Percentiles rank a stretch among this genome's conserved stretches.
Evolutionary conservation across 306 rosid species (phyloP).

Genomic region (Fagus crenata): DNA sequence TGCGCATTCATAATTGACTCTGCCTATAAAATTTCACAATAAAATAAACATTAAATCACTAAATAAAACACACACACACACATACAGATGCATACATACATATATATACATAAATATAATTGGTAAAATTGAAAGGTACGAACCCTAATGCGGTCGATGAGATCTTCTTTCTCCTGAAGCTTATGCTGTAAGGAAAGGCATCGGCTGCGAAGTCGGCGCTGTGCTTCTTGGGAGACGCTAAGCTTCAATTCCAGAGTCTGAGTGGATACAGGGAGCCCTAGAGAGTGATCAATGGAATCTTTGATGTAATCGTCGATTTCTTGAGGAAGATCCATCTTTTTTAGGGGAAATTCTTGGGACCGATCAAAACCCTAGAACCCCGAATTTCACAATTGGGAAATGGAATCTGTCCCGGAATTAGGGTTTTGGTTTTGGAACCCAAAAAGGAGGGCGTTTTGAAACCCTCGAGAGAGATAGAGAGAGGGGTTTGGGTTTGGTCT

Average conservation of each 20-base stretch:
- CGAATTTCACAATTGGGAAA: background rate
- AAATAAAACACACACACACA: background rate
- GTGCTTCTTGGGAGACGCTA: conserved; percentile 58
- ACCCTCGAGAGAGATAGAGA: conserved; percentile 11
- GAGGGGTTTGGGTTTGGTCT: background rate
- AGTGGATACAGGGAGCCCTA: conserved; percentile 57
- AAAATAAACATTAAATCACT: background rate
- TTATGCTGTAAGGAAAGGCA: conserved; percentile 41
- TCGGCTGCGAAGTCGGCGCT: conserved; percentile 50
- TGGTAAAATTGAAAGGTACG: background rate
- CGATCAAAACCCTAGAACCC: conserved; percentile 17
- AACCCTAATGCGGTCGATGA: conserved; percentile 65
- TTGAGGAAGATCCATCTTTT: conserved; percentile 60
- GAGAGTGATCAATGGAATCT: conserved; percentile 53
- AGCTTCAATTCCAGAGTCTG: conserved; percentile 62
- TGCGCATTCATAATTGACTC: conserved; percentile 76
- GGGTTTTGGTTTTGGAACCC: background rate
- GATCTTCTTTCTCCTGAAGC: conserved; percentile 62
- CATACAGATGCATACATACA: background rate
- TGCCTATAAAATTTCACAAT: conserved; percentile 34
- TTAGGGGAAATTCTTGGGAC: background rate
- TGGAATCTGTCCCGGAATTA: background rate
- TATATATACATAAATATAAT: background rate
- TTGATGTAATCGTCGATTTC: conserved; percentile 56
- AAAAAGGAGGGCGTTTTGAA: conserved; percentile 5